These are phyloP conservation scores for Thielaviopsis populi DNA, from an alignment of 2,329 filamentous ascomycete species.

Conservation along the genomic window DNA sequence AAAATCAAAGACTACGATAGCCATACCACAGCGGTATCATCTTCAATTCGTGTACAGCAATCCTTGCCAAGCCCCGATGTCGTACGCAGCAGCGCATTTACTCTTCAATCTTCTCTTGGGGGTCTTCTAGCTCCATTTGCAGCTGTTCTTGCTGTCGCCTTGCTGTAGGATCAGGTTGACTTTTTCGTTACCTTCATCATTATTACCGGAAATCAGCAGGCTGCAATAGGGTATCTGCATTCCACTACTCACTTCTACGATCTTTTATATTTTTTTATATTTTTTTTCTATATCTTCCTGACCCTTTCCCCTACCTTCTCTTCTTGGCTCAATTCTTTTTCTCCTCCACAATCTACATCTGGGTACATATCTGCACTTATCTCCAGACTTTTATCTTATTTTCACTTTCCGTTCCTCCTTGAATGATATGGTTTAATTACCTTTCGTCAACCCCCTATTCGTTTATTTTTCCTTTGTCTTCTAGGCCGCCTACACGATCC, in stretches of 20 bases:
- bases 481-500: not conserved
- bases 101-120: not conserved
- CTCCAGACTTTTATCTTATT: not conserved
- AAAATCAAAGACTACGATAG: not conserved
- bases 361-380: not conserved
- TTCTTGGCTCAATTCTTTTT: not conserved
- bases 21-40: not conserved
- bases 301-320: not conserved
- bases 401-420: not conserved
- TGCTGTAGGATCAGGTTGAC: not conserved
- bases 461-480: not conserved
- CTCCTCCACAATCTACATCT: not conserved
- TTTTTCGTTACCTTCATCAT: not conserved
- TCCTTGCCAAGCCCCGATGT: not conserved
- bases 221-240: not conserved
- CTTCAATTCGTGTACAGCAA: not conserved
- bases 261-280: not conserved
- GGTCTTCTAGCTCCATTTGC: not conserved
- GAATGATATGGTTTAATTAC: not conserved
- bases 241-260: not conserved
- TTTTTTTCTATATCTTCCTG: not conserved
- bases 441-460: not conserved
- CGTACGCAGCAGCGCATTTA: constrained; percentile 2
- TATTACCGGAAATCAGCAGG: not conserved
- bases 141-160: not conserved